Evolutionary conservation across 257 asterid species (phyloP).

Genomic region (Solanum chmielewskii): DNA sequence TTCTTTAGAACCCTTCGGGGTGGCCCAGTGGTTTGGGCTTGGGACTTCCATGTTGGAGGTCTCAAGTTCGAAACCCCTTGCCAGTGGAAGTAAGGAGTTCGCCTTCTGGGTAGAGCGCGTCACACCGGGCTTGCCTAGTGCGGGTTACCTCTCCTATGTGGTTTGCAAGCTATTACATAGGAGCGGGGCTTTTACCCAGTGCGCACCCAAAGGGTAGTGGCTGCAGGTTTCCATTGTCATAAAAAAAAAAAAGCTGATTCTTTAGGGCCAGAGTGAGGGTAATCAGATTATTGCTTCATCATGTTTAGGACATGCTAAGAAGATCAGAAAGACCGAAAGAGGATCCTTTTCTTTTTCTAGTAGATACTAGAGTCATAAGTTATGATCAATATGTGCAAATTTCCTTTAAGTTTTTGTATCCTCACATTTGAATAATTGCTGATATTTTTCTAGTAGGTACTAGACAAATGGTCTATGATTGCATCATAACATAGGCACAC

Average conservation of each 20-base stretch:
- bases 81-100: too few relatives aligned
- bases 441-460: neutral
- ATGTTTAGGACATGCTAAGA: neutral
- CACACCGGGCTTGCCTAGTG: too few relatives aligned
- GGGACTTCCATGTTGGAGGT: too few relatives aligned
- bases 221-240: too few relatives aligned
- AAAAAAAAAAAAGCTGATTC: neutral
- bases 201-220: too few relatives aligned
- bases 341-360: neutral
- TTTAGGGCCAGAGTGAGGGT: neutral
- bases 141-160: too few relatives aligned
- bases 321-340: neutral
- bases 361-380: neutral
- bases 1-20: neutral
- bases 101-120: too few relatives aligned
- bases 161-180: too few relatives aligned
- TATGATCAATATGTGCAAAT: neutral
- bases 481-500: neutral
- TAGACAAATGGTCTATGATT: neutral
- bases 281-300: neutral
- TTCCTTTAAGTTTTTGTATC: neutral
- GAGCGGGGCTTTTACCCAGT: too few relatives aligned
- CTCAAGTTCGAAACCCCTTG: too few relatives aligned
- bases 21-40: too few relatives aligned
- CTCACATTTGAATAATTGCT: neutral